Percentiles rank a stretch among this genome's conserved stretches.
Conservation (phyloP, 331 rosid genomes). For the Pyracantha coccinea region DNA sequence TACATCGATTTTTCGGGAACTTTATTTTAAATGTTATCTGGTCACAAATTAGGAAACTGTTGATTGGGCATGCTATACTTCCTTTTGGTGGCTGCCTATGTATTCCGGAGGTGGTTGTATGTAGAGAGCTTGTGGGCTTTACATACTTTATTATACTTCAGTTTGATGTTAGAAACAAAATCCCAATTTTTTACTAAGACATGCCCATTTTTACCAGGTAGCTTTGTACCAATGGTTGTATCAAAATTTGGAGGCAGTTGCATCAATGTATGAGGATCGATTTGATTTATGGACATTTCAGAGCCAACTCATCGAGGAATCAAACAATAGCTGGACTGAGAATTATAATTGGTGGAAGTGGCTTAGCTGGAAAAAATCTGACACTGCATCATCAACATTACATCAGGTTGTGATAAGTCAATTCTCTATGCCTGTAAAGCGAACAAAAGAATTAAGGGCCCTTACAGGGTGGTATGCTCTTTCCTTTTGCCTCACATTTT, state of each 20-base stretch:
- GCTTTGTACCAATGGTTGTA: constrained; percentile 88
- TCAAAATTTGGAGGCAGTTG: constrained; percentile 77
- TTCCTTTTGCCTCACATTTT: constrained; percentile 10
- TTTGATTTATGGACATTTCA: constrained; percentile 73
- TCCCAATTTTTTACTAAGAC: background rate
- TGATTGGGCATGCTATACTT: background rate
- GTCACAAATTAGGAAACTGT: background rate
- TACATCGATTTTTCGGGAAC: no score
- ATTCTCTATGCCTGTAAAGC: constrained; percentile 69
- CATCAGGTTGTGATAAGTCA: constrained; percentile 34
- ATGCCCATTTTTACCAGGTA: constrained; percentile 40
- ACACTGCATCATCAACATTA: constrained; percentile 22
- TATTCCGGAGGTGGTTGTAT: background rate
- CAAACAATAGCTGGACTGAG: constrained; percentile 37
- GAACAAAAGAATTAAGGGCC: constrained; percentile 82
- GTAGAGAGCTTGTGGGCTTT: background rate
- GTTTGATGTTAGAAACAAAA: background rate
- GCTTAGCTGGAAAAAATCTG: constrained; percentile 35
- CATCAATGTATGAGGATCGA: constrained; percentile 92
- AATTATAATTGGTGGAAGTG: constrained; percentile 68
- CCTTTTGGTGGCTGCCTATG: background rate
- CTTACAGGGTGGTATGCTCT: constrained; percentile 72
- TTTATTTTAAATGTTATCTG: background rate
- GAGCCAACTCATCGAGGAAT: constrained; percentile 48
- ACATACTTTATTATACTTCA: background rate